Evolutionary conservation across 2,329 filamentous ascomycete genomes (phyloP), one percentile per base, ranked within the genome.

Genomic region (Ophiostoma piceae): DNA sequence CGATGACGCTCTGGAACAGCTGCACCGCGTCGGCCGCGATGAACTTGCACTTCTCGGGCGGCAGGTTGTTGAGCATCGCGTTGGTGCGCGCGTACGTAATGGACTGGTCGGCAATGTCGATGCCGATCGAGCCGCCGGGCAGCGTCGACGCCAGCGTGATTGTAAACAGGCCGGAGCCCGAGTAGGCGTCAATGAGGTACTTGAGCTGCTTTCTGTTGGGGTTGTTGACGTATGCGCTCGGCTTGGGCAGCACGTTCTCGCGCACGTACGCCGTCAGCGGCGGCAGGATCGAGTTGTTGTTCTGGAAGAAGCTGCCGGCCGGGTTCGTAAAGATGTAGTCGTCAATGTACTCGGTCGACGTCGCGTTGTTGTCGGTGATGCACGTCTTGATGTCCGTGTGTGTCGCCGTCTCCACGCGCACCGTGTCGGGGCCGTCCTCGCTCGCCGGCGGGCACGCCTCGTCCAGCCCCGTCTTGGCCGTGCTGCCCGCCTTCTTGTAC

Each of bases 231-330:
- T 12, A 12, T 73, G 62, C 67, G 8, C 22, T 51, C 14, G 8
- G 22, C 22, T 51, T 7, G 7, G 41, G 26, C 1, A 94, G 83
- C 76, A 94, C 91, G 79, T 90, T 87, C 51, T 90, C 84, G 73
- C 92, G 91, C 77, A 98, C 92, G 82, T 96, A 97, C 74, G 88
- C 85, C 16, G 93, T 96, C 80, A 98, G 96, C 19, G 83, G 81
- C 39, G 92, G 88, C 32, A 99, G 89, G 80, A 99, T 98, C 69
- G 93, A 96, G 83, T 98, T 98, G 85, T 99, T 99, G 84, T 99
- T 99, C 78, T 99, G 95, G 86, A 99, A 99, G 83, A 99, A 99
- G 68, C 92, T 88, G 71, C 94, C 94, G 12, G 95, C 95, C 2
- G 91, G 92, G 81, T 96, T 98, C 78, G 89, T 89, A 81, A 99